A percentile compares a stretch with the other conserved stretches of the same genome.
phyloP scores from a whole-genome alignment of 2,329 filamentous ascomycete species.

The Falciphora oryzae region DNA sequence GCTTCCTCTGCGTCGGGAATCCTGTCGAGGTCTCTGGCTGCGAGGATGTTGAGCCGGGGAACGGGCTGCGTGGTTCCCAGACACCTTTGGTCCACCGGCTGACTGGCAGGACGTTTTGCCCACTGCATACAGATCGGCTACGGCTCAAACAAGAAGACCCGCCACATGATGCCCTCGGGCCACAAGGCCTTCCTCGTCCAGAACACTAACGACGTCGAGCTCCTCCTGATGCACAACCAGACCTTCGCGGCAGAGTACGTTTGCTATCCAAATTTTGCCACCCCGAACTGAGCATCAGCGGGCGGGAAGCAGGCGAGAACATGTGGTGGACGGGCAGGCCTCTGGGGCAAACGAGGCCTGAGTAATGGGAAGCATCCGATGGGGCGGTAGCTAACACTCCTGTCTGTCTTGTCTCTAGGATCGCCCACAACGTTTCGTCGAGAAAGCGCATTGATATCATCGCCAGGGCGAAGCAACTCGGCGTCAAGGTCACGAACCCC shows the following conservation, averaged over 20 bases:
- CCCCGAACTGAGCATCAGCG: no score
- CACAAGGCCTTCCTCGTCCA: constrained; percentile 99
- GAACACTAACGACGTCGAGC: constrained; percentile 93
- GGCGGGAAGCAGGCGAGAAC: not conserved
- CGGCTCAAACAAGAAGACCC: constrained; percentile 99
- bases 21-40: constrained; percentile 8
- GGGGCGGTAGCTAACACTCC: constrained; percentile 8
- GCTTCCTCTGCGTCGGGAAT: not conserved
- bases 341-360: no score
- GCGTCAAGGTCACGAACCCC: constrained; percentile 99
- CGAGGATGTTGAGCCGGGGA: not conserved
- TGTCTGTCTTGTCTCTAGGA: constrained; percentile 55
- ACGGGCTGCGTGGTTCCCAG: not conserved
- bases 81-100: no score
- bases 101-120: no score
- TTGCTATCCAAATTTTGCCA: not conserved
- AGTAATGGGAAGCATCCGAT: constrained; percentile 5
- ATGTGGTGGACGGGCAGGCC: not conserved
- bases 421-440: constrained; percentile 95
- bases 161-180: constrained; percentile 97
- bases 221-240: constrained; percentile 99
- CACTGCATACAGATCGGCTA: constrained; percentile 73
- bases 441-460: constrained; percentile 99
- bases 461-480: constrained; percentile 92
- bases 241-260: constrained; percentile 98